Base-by-base conservation (phyloP, 2,329 filamentous ascomycete genomes). In the Pezicula rhizophila region DNA sequence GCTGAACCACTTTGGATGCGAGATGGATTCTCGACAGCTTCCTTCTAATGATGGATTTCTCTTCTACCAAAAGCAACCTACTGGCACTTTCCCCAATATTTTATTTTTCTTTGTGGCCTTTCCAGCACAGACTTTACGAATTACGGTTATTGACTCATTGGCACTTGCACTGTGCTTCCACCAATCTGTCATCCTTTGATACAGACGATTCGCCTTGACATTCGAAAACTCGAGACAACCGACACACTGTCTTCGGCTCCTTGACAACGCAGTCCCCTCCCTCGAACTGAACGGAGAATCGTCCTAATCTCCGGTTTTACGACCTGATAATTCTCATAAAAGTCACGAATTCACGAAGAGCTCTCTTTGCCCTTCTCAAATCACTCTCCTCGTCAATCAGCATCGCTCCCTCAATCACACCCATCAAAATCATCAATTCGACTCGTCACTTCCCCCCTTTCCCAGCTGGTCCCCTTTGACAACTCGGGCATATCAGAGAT, bases 1-100 rank as follows among this genome's bases (percentile, higher is more conserved):
- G 78, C 78, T 78, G 66, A 69, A 31, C 28, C 8, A 31, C 8
- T 68, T 68, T 68, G 65, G 60, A 69, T 66, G 71, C 67, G 67
- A 42, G 40, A 69, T 69, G 68, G 68, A 69, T 66, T 59, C 60
- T 62, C 48, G 53, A 57, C 63, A 69, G 66, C 52, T 57, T 56
- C 49, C 47, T 49, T 46, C 60, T 59, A 61, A 60, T 63, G 59
- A 51, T 48, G 50, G 41, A 53, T 53, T 58, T 54, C 58, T 56
- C 50, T 50, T 46, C 44, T 49, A 42, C 55, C 56, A 68, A 67
- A 65, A 66, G 62, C 61, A 31, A 65, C 59, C 58, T 60, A 58
- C 49, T 60, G 59, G 56, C 62, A 56, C 57, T 45, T 54, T 57
- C 57, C 62, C 59, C 57, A 55, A 54, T 47, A 53, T 51, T 61